Evolutionary conservation across 139 green algal species (phyloP), one percentile per base, ranked within the genome.

Genomic region (Chlorella sorokiniana): DNA sequence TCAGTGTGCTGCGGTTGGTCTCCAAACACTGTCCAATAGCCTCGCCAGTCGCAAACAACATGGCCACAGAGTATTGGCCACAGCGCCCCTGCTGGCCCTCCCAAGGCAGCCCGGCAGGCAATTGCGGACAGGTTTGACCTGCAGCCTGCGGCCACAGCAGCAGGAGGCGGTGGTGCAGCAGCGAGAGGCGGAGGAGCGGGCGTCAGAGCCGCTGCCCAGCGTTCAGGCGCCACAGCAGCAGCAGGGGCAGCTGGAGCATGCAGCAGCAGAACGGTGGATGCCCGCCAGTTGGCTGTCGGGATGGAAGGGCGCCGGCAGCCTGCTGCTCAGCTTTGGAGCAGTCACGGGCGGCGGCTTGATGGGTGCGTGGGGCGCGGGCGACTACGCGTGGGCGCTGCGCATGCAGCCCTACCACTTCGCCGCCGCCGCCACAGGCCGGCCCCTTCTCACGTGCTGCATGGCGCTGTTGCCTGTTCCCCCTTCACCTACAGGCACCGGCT

Each of bases 401-500:
- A 62, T 11, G 11, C 44, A 61, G n/a, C n/a, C 4, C 69, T 61
- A 41, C 18, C 10, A 40, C 37, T 42, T n/a, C n/a, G n/a, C n/a
- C n/a, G n/a, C 38, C 6, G 6, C 67, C 25, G 67, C 67, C 37
- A 20, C 37, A 23, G 5, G 3, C 61, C 62, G 38, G 62, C 31
- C 1, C 9, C 37, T 33, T 7, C 2, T 63, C 67, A 38, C 38
- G 16, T 69, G 10, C 72, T 64, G 73, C 56, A 65, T 65, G 16
- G 18, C 56, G 56, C 56, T 56, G 48, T 56, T 56, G 48, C 56
- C n/a, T 65, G 56, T n/a, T n/a, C n/a, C n/a, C 56, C 56, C 56
- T 29, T 22, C 63, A 22, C 29, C 63, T 40, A 44, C 79, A 84
- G 83, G 76, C 40, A 82, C 84, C 5, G 87, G 87, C 25, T 86